Evolutionary conservation across 2,329 filamentous ascomycete species (phyloP).

Genomic region (Trichoderma semiorbis): DNA sequence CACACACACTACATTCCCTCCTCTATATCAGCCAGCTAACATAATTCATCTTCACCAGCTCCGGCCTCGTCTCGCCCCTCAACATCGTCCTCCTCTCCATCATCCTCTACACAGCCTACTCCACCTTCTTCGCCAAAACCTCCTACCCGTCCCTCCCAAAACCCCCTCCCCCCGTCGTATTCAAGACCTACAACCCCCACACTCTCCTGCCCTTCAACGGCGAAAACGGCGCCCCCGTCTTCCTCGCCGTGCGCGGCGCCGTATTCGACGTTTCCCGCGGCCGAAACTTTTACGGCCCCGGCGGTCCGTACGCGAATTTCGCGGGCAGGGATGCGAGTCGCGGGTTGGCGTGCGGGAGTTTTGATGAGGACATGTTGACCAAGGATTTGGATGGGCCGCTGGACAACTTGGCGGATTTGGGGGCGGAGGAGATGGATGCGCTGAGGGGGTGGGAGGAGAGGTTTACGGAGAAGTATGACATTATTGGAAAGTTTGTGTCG

Average conservation of each 20-base stretch:
- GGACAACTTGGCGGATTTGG: conserved; percentile 70
- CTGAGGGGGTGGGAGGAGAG: conserved; percentile 89
- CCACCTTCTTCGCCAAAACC: conserved; percentile 47
- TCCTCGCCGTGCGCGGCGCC: conserved; percentile 83
- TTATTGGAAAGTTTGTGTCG: conserved; percentile 82
- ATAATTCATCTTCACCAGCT: conserved; percentile 27
- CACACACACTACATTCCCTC: background rate
- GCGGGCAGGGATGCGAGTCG: conserved; percentile 87
- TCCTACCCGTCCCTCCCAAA: conserved; percentile 47
- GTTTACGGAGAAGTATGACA: conserved; percentile 88
- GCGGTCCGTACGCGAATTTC: conserved; percentile 93
- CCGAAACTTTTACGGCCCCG: conserved; percentile 92
- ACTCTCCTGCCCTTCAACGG: conserved; percentile 88
- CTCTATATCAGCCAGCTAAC: background rate
- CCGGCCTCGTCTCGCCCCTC: conserved; percentile 55
- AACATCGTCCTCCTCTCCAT: conserved; percentile 58
- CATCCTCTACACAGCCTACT: conserved; percentile 57
- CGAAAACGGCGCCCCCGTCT: conserved; percentile 68
- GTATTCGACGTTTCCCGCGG: conserved; percentile 89
- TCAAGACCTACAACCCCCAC: conserved; percentile 68
- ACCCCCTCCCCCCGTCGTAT: conserved; percentile 57
- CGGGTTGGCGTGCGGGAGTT: conserved; percentile 85
- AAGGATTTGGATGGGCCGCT: conserved; percentile 81
- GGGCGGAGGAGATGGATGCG: conserved; percentile 74
- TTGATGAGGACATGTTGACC: conserved; percentile 93